phyloP scores from a whole-genome alignment of 179 eudicot species.

The Sideroxylon spinosum region DNA sequence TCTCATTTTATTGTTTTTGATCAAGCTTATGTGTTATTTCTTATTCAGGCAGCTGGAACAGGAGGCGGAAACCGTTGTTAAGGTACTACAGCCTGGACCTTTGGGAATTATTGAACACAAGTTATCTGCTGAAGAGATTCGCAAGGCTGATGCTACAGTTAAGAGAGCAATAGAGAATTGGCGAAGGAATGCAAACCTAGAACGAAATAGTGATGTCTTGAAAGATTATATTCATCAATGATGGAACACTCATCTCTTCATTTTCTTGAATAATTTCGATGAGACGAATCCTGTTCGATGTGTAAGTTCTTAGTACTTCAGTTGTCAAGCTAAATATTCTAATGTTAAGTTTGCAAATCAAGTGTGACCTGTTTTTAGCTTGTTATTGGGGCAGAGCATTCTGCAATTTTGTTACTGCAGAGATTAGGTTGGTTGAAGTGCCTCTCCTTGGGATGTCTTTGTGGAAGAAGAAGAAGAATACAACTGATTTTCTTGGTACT shows the following conservation, averaged over 20 bases:
- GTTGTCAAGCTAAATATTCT: too few relatives aligned
- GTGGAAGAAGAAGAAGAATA: too few relatives aligned
- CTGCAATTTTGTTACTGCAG: too few relatives aligned
- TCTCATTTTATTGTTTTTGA: background rate
- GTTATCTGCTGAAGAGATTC: slow-evolving; percentile 74
- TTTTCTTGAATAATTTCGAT: background rate
- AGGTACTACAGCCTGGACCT: slow-evolving; percentile 87
- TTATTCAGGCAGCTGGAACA: slow-evolving; percentile 73
- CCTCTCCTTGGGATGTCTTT: too few relatives aligned
- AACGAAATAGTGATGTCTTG: slow-evolving; percentile 38
- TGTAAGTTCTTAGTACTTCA: background rate
- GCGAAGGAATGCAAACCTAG: slow-evolving; percentile 59
- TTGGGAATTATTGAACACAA: slow-evolving; percentile 89
- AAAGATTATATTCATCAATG: slow-evolving; percentile 53
- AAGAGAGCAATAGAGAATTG: slow-evolving; percentile 69
- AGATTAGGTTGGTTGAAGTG: too few relatives aligned
- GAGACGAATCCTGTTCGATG: background rate
- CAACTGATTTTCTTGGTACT: too few relatives aligned
- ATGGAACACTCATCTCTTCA: slow-evolving; percentile 3
- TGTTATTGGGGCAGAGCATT: too few relatives aligned
- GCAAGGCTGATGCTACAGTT: slow-evolving; percentile 56
- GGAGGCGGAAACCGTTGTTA: slow-evolving; percentile 84
- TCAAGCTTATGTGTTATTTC: background rate
- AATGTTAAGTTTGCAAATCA: too few relatives aligned
- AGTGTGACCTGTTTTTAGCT: too few relatives aligned